Evolutionary conservation across 2,329 filamentous ascomycete species (phyloP).

Genomic region (Aspergillus sp.): DNA sequence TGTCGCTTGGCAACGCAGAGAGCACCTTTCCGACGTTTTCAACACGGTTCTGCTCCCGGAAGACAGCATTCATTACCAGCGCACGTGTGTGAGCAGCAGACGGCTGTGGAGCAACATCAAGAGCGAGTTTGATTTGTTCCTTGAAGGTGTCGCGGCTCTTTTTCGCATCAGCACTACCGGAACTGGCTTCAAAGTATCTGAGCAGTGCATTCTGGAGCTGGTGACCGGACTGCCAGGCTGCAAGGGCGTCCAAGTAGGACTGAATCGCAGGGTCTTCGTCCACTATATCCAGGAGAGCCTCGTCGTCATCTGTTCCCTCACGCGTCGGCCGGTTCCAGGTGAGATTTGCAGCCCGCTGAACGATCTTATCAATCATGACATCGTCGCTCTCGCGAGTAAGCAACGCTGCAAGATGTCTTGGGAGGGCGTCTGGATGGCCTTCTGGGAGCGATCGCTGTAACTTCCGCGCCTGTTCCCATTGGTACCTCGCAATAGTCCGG

Average conservation of each 20-base stretch:
- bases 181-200: slow-evolving; percentile 49
- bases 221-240: slow-evolving; percentile 80
- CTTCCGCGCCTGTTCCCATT: slow-evolving; percentile 72
- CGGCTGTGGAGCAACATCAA: slow-evolving; percentile 65
- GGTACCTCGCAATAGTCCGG: slow-evolving; percentile 60
- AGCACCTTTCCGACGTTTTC: slow-evolving; percentile 45
- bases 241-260: slow-evolving; percentile 79
- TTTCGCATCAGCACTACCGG: slow-evolving; percentile 37
- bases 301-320: slow-evolving; percentile 52
- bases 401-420: slow-evolving; percentile 65
- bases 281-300: slow-evolving; percentile 70
- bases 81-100: slow-evolving; percentile 58
- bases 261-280: slow-evolving; percentile 77
- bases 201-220: slow-evolving; percentile 61
- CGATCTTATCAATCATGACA: slow-evolving; percentile 65
- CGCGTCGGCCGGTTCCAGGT: slow-evolving; percentile 76
- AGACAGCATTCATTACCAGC: slow-evolving; percentile 49
- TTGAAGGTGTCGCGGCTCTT: slow-evolving; percentile 36
- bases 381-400: slow-evolving; percentile 73
- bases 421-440: slow-evolving; percentile 56
- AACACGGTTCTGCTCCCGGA: slow-evolving; percentile 45
- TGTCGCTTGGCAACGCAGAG: slow-evolving; percentile 40
- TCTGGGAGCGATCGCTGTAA: slow-evolving; percentile 41
- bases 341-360: slow-evolving; percentile 80
- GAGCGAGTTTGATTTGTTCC: slow-evolving; percentile 56